These are phyloP conservation scores for Penicillium egyptiacum DNA, from an alignment of 495 filamentous ascomycete genomes.

Conservation along the genomic window DNA sequence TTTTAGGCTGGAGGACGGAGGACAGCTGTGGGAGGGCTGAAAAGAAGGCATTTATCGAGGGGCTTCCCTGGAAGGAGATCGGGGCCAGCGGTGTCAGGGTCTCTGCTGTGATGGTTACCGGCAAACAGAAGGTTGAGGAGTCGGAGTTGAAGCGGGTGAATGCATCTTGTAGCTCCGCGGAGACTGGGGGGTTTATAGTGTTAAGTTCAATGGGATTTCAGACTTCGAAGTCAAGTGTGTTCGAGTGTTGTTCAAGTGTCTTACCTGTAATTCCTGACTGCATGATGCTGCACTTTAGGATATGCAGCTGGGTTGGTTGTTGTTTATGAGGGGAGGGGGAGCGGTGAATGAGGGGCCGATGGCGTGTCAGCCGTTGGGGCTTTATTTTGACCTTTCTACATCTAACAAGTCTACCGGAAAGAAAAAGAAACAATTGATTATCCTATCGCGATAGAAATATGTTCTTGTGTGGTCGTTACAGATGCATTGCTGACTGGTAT, in stretches of 20 bases:
- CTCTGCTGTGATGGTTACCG: slow-evolving; percentile 77
- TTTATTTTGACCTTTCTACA: neutral
- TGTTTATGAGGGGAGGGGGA: slow-evolving; percentile 29
- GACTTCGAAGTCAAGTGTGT: slow-evolving; percentile 2
- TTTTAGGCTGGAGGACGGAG: slow-evolving; percentile 68
- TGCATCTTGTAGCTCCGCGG: slow-evolving; percentile 77
- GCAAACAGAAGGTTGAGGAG: slow-evolving; percentile 68
- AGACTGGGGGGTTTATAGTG: slow-evolving; percentile 55
- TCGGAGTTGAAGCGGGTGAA: slow-evolving; percentile 73
- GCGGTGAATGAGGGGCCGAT: slow-evolving; percentile 27
- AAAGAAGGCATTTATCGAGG: slow-evolving; percentile 57
- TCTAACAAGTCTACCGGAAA: neutral
- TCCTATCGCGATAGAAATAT: neutral
- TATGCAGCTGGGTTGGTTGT: slow-evolving; percentile 10
- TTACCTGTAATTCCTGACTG: slow-evolving; percentile 87
- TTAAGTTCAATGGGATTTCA: slow-evolving; percentile 4
- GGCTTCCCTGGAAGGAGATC: slow-evolving; percentile 52
- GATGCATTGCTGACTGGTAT: neutral
- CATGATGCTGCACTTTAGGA: slow-evolving; percentile 51
- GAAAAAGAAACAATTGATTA: neutral
- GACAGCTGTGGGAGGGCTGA: slow-evolving; percentile 60
- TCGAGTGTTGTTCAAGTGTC: slow-evolving; percentile 3
- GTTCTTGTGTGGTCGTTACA: neutral
- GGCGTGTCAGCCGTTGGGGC: neutral
- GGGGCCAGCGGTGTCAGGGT: slow-evolving; percentile 62